Percentiles rank a stretch among this genome's conserved stretches.
phyloP scores from a whole-genome alignment of 495 filamentous ascomycete genomes.

The Chaetomium cochliodes region DNA sequence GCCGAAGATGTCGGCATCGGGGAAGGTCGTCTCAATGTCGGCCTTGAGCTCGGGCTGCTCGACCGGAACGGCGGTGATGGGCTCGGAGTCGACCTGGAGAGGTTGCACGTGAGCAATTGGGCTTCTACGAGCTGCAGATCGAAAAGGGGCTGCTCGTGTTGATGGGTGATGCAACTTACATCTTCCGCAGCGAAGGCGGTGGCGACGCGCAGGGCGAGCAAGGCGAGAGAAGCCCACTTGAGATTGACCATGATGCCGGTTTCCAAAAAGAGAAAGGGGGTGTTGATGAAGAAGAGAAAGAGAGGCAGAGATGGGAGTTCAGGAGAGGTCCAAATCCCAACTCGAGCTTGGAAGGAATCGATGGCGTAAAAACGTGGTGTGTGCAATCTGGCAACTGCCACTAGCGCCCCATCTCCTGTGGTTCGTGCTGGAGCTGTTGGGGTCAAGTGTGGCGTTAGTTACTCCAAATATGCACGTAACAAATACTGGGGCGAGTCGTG shows the following conservation, averaged over 20 bases:
- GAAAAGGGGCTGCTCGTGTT: conserved; percentile 3
- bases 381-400: conserved; percentile 32
- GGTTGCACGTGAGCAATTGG: conserved; percentile 15
- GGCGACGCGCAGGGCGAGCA: conserved; percentile 67
- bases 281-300: conserved; percentile 23
- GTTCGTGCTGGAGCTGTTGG: conserved; percentile 7
- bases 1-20: conserved; percentile 85
- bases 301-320: conserved; percentile 24
- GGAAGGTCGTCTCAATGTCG: conserved; percentile 75
- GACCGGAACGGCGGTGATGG: conserved; percentile 42
- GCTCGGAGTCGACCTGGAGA: conserved; percentile 22
- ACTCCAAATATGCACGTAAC: conserved; percentile 29
- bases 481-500: neutral
- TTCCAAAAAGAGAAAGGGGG: conserved; percentile 24
- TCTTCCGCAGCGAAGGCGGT: conserved; percentile 59
- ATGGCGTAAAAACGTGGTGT: conserved; percentile 25
- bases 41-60: conserved; percentile 63
- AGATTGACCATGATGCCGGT: conserved; percentile 66
- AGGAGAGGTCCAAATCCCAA: conserved; percentile 12
- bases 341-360: conserved; percentile 13
- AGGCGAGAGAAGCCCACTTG: conserved; percentile 66
- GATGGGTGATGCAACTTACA: conserved; percentile 49
- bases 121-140: neutral
- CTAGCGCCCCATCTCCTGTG: conserved; percentile 12
- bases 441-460: conserved; percentile 4